These are phyloP conservation scores for Suillus hirtellus DNA, from an alignment of 768 basidiomycete species.

Conservation along the genomic window DNA sequence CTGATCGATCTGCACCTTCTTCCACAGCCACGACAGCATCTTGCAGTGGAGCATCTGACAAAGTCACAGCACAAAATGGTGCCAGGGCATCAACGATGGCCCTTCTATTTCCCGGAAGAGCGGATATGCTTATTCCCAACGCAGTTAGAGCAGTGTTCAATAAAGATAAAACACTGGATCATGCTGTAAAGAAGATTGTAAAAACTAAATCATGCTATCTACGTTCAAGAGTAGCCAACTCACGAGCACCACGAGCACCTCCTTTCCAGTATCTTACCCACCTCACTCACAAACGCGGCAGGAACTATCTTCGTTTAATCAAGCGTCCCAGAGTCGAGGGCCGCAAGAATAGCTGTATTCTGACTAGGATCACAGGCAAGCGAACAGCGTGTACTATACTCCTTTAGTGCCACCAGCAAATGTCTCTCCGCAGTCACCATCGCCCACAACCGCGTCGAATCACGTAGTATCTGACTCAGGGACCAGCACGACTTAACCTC, in stretches of 20 bases:
- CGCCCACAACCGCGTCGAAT: slow-evolving; percentile 61
- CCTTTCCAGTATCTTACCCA: slow-evolving; percentile 48
- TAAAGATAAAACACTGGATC: slow-evolving; percentile 26
- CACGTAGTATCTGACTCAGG: slow-evolving; percentile 54
- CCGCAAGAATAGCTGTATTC: slow-evolving; percentile 33
- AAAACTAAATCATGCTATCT: slow-evolving; percentile 34
- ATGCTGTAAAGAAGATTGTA: slow-evolving; percentile 43
- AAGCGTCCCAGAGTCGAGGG: slow-evolving; percentile 31
- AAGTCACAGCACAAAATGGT: slow-evolving; percentile 41
- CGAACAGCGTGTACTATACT: slow-evolving; percentile 12
- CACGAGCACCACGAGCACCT: slow-evolving; percentile 52
- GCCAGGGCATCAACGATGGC: slow-evolving; percentile 52
- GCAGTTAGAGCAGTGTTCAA: slow-evolving; percentile 31
- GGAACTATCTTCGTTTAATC: slow-evolving; percentile 18
- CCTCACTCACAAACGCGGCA: slow-evolving; percentile 24
- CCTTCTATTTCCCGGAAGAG: slow-evolving; percentile 53
- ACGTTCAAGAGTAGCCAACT: slow-evolving; percentile 30
- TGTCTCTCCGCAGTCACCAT: slow-evolving; percentile 64
- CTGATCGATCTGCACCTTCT: slow-evolving; percentile 37
- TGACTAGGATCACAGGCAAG: background rate
- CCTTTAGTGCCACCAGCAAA: slow-evolving; percentile 50
- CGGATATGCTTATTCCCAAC: slow-evolving; percentile 46
- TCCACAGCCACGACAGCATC: slow-evolving; percentile 31
- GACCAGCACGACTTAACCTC: slow-evolving; percentile 39
- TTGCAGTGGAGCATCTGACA: slow-evolving; percentile 17